phyloP scores from a whole-genome alignment of 106 monocot genomes.

The Allium cepa region DNA sequence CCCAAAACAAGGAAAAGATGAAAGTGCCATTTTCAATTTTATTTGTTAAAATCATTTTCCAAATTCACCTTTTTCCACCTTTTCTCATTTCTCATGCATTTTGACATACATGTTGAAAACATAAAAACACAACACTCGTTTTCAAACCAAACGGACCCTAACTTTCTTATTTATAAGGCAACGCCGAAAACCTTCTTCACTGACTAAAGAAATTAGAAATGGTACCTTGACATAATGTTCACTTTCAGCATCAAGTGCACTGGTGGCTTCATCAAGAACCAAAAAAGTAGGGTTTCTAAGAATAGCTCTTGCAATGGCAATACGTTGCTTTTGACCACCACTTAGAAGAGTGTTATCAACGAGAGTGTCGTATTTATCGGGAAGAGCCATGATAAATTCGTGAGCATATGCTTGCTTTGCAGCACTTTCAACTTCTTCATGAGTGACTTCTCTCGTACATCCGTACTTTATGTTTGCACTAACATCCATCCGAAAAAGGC shows the following conservation, averaged over 20 bases:
- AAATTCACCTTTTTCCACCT: too few species aligned
- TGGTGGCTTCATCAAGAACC: slow-evolving; percentile 93
- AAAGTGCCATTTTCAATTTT: too few species aligned
- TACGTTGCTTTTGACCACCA: slow-evolving; percentile 95
- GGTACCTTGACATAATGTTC: slow-evolving; percentile 87
- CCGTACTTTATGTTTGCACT: slow-evolving; percentile 87
- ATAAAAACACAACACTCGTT: too few species aligned
- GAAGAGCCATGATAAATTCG: slow-evolving; percentile 80
- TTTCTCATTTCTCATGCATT: too few species aligned
- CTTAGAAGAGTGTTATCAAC: slow-evolving; percentile 81
- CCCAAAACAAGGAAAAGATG: too few species aligned
- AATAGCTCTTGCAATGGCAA: slow-evolving; percentile 97
- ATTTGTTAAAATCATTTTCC: too few species aligned
- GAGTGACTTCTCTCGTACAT: slow-evolving; percentile 50
- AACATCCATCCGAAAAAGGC: slow-evolving; percentile 80
- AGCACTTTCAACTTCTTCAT: slow-evolving; percentile 48
- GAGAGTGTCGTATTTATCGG: slow-evolving; percentile 73
- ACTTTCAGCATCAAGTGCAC: slow-evolving; percentile 97
- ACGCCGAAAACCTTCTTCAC: too few species aligned
- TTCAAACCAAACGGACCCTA: too few species aligned
- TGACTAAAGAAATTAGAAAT: neutral
- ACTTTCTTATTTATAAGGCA: too few species aligned
- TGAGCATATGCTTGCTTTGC: slow-evolving; percentile 93
- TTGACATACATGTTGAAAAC: too few species aligned
- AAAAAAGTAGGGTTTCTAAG: slow-evolving; percentile 89